Percentiles rank a stretch among this genome's conserved stretches.
Conservation (phyloP, 352 stramenopile species). For the Globisporangium yorkense region DNA sequence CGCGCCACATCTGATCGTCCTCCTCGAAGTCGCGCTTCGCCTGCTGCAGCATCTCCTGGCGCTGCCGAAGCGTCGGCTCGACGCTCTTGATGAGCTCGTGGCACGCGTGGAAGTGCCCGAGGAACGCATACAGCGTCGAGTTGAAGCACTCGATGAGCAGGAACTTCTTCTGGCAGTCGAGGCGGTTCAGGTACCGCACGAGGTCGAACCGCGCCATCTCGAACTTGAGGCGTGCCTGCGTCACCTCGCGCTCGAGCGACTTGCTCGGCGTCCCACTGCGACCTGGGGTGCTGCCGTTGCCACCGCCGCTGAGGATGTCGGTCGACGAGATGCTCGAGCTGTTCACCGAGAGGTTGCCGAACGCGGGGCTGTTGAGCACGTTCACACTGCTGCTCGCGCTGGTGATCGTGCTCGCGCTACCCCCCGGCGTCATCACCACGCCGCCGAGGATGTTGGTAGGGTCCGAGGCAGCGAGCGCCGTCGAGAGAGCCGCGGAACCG, state of each 20-base stretch:
- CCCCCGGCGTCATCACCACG: neutral
- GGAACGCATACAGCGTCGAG: conserved; percentile 72
- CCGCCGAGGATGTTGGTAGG: conserved; percentile 14
- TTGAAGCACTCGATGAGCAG: conserved; percentile 83
- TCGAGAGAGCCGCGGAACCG: neutral
- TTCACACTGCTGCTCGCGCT: conserved; percentile 1
- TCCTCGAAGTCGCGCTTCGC: conserved; percentile 60
- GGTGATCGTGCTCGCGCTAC: neutral
- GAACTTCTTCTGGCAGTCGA: conserved; percentile 85
- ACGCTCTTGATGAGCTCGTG: conserved; percentile 77
- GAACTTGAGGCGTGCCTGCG: conserved; percentile 55
- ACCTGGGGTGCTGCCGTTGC: neutral
- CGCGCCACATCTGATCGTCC: conserved; percentile 71
- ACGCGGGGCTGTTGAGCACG: conserved; percentile 11
- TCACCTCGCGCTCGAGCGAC: conserved; percentile 62
- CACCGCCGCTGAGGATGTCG: neutral
- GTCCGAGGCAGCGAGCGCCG: conserved; percentile 8
- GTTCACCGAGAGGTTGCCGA: conserved; percentile 1
- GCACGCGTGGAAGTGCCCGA: conserved; percentile 76
- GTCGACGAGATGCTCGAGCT: conserved; percentile 6
- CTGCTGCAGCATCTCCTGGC: conserved; percentile 64
- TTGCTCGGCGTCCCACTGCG: conserved; percentile 9
- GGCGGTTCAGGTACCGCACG: conserved; percentile 75
- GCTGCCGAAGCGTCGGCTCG: conserved; percentile 55
- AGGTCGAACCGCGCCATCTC: conserved; percentile 82